Evolutionary conservation across 1,284 basidiomycete species (phyloP), one percentile per base, ranked within the genome.

Genomic region (Exobasidium rhododendri): DNA sequence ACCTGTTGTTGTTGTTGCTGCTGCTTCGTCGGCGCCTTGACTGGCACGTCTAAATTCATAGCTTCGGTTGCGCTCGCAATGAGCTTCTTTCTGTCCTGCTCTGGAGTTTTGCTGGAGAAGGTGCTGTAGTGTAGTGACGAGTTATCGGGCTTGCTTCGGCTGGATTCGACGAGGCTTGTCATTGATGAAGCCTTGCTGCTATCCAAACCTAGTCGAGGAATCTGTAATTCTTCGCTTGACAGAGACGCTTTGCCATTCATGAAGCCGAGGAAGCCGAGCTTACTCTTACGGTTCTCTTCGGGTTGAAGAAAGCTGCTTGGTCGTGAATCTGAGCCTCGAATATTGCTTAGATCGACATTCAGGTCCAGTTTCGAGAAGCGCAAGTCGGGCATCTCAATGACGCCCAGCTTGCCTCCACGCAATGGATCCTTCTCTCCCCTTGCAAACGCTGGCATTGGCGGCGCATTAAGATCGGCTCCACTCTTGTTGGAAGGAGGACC

Each of bases 361-460:
- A 50, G 24, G 26, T 50, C 47, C 47, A 50, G 28, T 14, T 28
- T 20, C n/a, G 47, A 50, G 13, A 50, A 50, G 22, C 47, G 47
- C 14, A 50, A 28, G 24, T 50, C 47, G 13, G 47, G 47, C 47
- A 50, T 50, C 13, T 20, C 47, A 7, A 40, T 40, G n/a, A 50
- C 24, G 10, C 24, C 10, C 2, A 26, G 20, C 24, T 50, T 50
- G 4, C 13, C 26, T 13, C 13, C 47, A 40, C 7, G 35, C 17
- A 40, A 40, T 17, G 35, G 7, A 40, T 10, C 17, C 17, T 40
- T 40, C 35, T 40, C 10, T 40, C 17, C 10, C 17, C 35, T 7
- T 10, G 35, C 35, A 17, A 40, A 40, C 17, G 7, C 35, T 40
- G 35, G 35, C 10, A 40, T 17, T 10, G 35, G 17, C 17, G 35